These are phyloP conservation scores for Russula lepida DNA, from an alignment of 768 basidiomycete species.

Conservation along the genomic window DNA sequence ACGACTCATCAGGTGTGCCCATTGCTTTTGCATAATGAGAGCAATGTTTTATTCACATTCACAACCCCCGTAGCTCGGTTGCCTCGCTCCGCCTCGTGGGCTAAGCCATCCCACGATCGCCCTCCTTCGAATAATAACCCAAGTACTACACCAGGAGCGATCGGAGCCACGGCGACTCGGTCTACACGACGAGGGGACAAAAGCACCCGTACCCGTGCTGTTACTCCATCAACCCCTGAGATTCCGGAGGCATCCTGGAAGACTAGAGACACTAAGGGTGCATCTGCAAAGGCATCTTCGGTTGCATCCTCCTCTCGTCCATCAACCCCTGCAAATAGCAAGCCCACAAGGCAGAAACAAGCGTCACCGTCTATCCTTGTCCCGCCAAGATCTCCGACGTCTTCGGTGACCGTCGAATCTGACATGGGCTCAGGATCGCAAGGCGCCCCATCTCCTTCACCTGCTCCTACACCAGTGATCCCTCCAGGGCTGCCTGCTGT, in stretches of 20 bases:
- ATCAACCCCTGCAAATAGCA: conserved; percentile 39
- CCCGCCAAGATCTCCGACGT: conserved; percentile 24
- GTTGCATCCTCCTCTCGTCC: conserved; percentile 50
- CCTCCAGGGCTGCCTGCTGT: conserved; percentile 45
- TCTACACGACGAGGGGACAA: conserved; percentile 22
- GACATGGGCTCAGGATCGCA: conserved; percentile 24
- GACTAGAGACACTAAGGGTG: conserved; percentile 36
- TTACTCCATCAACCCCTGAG: conserved; percentile 29
- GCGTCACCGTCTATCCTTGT: conserved; percentile 13
- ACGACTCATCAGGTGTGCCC: conserved; percentile 30
- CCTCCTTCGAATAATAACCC: conserved; percentile 17
- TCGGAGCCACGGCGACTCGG: conserved; percentile 2
- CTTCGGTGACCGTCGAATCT: conserved; percentile 24
- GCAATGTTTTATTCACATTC: conserved; percentile 11
- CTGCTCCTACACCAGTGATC: conserved; percentile 38
- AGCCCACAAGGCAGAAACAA: conserved; percentile 5
- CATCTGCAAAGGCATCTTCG: conserved; percentile 37
- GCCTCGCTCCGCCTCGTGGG: conserved; percentile 49
- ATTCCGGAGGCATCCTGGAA: conserved; percentile 14
- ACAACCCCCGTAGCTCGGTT: conserved; percentile 35
- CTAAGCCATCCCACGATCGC: conserved; percentile 25
- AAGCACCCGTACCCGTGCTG: conserved; percentile 33
- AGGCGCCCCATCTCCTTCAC: conserved; percentile 24
- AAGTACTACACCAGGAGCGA: conserved; percentile 12
- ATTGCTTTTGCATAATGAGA: neutral